Conservation (phyloP, 495 filamentous ascomycete genomes). For the Zalerion maritima region DNA sequence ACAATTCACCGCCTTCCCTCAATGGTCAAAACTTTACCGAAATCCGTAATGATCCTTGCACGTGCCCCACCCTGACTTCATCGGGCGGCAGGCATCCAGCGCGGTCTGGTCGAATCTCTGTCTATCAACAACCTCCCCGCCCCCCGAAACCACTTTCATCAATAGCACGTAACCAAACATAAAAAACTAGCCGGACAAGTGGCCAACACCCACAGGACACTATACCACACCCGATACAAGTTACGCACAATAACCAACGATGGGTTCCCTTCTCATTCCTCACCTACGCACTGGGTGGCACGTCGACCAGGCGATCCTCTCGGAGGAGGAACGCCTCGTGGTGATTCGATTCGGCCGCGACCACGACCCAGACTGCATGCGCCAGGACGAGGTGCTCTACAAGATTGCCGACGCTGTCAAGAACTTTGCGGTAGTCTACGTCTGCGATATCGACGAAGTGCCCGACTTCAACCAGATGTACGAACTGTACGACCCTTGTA, state of each 20-base stretch:
- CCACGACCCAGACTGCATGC: conserved; percentile 55
- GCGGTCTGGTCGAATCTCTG: too few species aligned
- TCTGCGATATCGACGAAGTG: conserved; percentile 92
- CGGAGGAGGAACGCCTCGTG: conserved; percentile 90
- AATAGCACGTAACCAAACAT: too few species aligned
- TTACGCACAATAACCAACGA: conserved; percentile 17
- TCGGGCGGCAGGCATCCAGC: too few species aligned
- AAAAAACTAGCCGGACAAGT: neutral
- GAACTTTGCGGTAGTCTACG: conserved; percentile 88
- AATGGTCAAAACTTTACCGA: too few species aligned
- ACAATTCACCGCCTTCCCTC: too few species aligned
- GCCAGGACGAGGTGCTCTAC: conserved; percentile 88
- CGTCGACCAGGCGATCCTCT: conserved; percentile 85
- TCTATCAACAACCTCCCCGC: too few species aligned
- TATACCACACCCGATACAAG: neutral
- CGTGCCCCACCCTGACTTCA: too few species aligned
- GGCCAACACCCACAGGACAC: neutral
- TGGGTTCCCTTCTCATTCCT: conserved; percentile 88
- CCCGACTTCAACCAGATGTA: conserved; percentile 97
- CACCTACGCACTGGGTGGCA: conserved; percentile 92
- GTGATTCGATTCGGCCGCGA: conserved; percentile 86
- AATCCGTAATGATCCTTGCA: too few species aligned
- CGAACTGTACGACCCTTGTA: conserved; percentile 58
- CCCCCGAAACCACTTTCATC: too few species aligned
- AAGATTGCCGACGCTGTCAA: conserved; percentile 76